These are phyloP conservation scores for Wickerhamomyces chambardii DNA, from an alignment of 805 yeast species.

Conservation along the genomic window DNA sequence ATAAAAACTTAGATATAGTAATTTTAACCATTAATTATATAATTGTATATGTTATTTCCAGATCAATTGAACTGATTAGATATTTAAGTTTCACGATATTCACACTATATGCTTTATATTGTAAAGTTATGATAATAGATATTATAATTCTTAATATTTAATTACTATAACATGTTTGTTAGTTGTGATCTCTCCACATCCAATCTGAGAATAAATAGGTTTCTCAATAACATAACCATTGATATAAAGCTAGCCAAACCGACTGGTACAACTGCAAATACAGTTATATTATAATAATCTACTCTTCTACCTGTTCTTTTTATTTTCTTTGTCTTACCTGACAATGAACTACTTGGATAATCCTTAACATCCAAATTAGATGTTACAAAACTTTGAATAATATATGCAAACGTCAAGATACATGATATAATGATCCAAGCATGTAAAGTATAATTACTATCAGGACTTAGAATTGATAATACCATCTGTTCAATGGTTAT, in stretches of 20 bases:
- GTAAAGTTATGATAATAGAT: too few species aligned
- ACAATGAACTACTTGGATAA: slow-evolving; percentile 12
- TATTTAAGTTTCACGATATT: too few species aligned
- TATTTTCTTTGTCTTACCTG: too few species aligned
- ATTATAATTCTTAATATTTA: too few species aligned
- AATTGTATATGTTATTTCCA: too few species aligned
- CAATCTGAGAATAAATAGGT: slow-evolving; percentile 63
- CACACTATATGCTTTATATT: too few species aligned
- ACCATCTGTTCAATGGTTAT: slow-evolving; percentile 63
- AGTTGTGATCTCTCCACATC: slow-evolving; percentile 29
- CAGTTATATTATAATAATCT: slow-evolving; percentile 82
- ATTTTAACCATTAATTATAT: too few species aligned
- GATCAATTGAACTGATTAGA: too few species aligned
- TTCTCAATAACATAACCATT: slow-evolving; percentile 75
- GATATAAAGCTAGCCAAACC: slow-evolving; percentile 92
- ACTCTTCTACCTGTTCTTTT: slow-evolving; percentile 43
- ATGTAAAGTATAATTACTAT: slow-evolving; percentile 67
- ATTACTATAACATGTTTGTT: too few species aligned
- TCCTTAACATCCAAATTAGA: slow-evolving; percentile 47
- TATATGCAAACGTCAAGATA: slow-evolving; percentile 69
- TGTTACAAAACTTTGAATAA: slow-evolving; percentile 82
- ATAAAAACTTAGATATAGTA: too few species aligned
- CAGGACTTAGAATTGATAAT: slow-evolving; percentile 59
- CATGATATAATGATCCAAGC: slow-evolving; percentile 92
- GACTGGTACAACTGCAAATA: slow-evolving; percentile 96